A percentile compares a stretch with the other conserved stretches of the same genome.
Conservation (phyloP, 352 stramenopile genomes). For the Lagenidium giganteum region DNA sequence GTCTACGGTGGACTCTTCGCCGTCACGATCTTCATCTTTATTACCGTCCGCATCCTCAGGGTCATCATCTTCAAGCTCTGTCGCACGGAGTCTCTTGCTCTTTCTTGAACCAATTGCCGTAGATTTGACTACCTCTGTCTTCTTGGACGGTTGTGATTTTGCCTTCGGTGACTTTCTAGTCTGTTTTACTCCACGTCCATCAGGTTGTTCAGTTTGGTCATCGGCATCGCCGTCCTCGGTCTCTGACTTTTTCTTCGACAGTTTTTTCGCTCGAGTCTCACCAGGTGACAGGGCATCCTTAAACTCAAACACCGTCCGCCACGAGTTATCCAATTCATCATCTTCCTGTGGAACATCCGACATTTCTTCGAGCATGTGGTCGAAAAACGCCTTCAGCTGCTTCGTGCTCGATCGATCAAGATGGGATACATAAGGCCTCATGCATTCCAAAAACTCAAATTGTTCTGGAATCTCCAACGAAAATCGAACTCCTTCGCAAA, state of each 20-base stretch:
- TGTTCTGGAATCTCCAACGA: constrained; percentile 47
- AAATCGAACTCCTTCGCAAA: constrained; percentile 77
- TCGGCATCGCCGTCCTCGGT: too few species aligned
- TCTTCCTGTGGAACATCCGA: constrained; percentile 32
- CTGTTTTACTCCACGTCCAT: too few species aligned
- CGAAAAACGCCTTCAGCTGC: constrained; percentile 68
- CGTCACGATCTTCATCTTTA: constrained; percentile 1
- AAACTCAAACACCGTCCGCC: constrained; percentile 69
- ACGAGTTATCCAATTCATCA: constrained; percentile 36
- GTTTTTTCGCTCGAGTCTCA: constrained; percentile 31
- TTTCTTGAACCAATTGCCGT: too few species aligned
- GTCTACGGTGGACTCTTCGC: neutral
- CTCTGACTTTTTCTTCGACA: too few species aligned
- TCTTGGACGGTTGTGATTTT: too few species aligned
- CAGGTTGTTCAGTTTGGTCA: too few species aligned
- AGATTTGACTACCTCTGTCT: too few species aligned
- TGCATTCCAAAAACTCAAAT: constrained; percentile 63
- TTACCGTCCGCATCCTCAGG: neutral
- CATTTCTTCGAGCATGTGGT: constrained; percentile 43
- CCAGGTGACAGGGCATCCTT: constrained; percentile 29
- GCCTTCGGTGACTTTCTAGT: too few species aligned
- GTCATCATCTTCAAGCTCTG: constrained; percentile 1
- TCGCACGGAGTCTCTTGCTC: too few species aligned
- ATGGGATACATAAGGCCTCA: constrained; percentile 69
- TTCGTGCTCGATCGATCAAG: constrained; percentile 57